Base-by-base conservation (phyloP, 208 protist species). In the Trypanosoma rangeli region DNA sequence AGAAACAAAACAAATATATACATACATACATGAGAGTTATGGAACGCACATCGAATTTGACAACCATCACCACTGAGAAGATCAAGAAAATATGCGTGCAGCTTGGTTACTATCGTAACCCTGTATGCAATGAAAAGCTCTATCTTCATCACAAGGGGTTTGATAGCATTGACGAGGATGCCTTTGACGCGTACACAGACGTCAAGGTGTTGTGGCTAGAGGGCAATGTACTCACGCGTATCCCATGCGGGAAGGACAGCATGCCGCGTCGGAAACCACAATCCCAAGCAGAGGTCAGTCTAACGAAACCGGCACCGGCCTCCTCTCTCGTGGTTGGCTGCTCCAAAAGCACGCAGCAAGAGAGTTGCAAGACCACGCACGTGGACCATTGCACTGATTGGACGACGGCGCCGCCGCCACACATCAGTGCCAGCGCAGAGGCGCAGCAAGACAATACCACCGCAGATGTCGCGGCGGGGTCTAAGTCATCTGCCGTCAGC, bases 111-210 rank as follows among this genome's bases (percentile, higher is more conserved):
- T 98, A 97, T 70, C 76, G 80, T 37, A 98, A 95, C 58, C 94
- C 94, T 3, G 64, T 89, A 42, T 95, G 96, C 70, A 98, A 98
- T 76, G 95, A 98, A 22, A 97, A 86, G 56, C 79, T 98, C 9
- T 98, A 97, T 64, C 73, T 98, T 20, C 97, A 98, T 73, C 87
- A 90, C 70, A 94, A 97, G 64, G 89, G 92, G 15, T 97, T 94
- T 63, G 77, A 84, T 50, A 78, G 65, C 59, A 94, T 98, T 52
- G 85, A 94, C 18, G 73, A 82, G n/a, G 74, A 64, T 48, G 91
- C 91, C 16, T 93, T 96, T 71, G 83, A 86, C 24, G 80, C 73
- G 0, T 96, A 96, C 82, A 92, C 85, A 1, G 90, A 94, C 59
- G 80, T 97, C 15, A 95, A 93, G 73, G 85, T 94, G 15, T 79